These are phyloP conservation scores for Apiospora koreana DNA, from an alignment of 2,329 filamentous ascomycete species.

Conservation along the genomic window DNA sequence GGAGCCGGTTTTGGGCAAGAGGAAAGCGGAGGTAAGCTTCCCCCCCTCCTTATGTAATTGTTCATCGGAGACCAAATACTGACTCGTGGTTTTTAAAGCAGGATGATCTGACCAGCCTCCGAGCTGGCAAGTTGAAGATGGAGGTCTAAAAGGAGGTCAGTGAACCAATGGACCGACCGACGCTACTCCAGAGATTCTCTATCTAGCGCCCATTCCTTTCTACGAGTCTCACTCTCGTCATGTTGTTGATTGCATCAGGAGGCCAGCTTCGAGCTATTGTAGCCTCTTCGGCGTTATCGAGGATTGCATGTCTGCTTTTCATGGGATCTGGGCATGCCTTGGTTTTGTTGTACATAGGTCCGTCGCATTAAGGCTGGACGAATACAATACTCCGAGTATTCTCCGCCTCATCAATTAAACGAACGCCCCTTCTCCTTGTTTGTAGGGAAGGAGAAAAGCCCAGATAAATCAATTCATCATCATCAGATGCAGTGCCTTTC, in stretches of 20 bases:
- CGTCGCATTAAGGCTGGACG: neutral
- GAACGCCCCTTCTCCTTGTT: neutral
- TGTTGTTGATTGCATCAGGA: neutral
- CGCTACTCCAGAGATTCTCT: neutral
- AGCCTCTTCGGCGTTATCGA: neutral
- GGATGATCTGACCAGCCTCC: slow-evolving; percentile 19
- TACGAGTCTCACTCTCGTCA: neutral
- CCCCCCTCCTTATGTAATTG: slow-evolving; percentile 16
- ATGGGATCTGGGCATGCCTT: neutral
- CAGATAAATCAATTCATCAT: neutral
- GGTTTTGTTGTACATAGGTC: neutral
- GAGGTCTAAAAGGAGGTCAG: neutral
- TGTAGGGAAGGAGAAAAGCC: neutral
- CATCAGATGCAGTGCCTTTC: too few relatives aligned
- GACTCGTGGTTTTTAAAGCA: slow-evolving; percentile 20
- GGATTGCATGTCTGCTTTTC: neutral
- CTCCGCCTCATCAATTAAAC: neutral
- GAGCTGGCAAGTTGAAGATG: slow-evolving; percentile 16
- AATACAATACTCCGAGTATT: neutral
- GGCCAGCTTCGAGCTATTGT: neutral
- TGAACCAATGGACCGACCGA: neutral
- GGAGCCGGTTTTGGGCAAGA: slow-evolving; percentile 69
- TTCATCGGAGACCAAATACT: neutral
- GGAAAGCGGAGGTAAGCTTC: slow-evolving; percentile 68
- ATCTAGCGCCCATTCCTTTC: neutral